Conservation (phyloP, 2,329 filamentous ascomycete species). For the Camillea tinctor region DNA sequence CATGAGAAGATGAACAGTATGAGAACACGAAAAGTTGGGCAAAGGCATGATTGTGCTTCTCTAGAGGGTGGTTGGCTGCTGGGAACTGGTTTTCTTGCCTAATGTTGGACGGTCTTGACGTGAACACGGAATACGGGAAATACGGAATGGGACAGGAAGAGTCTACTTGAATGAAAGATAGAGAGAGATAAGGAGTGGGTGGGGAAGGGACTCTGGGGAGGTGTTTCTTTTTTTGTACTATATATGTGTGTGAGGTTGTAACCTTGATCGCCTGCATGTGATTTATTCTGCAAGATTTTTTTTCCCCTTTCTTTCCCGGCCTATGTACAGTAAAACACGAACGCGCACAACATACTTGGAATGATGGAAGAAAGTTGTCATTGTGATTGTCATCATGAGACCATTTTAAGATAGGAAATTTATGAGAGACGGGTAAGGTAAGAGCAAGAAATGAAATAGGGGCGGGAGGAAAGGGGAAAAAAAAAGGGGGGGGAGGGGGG, state of each 20-base stretch:
- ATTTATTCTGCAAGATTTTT: no score
- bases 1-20: not conserved
- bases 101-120: not conserved
- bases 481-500: no score
- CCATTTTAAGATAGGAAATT: not conserved
- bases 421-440: no score
- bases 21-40: conserved; percentile 2
- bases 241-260: conserved; percentile 22
- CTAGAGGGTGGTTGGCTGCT: not conserved
- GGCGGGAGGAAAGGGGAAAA: no score
- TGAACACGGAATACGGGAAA: not conserved
- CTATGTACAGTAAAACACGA: conserved; percentile 16
- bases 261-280: conserved; percentile 11
- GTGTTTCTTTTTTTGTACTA: conserved; percentile 18
- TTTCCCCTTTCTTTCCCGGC: conserved; percentile 9
- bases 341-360: conserved; percentile 6
- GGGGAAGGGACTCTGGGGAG: not conserved
- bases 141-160: not conserved
- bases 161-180: not conserved
- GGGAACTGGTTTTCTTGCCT: not conserved
- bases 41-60: not conserved
- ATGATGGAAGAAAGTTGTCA: conserved; percentile 6
- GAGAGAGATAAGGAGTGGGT: not conserved
- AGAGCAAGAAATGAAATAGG: no score
- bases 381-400: not conserved